Evolutionary conservation across 345 rosid species (phyloP), one percentile per base, ranked within the genome.

Genomic region (Garcia nutans): DNA sequence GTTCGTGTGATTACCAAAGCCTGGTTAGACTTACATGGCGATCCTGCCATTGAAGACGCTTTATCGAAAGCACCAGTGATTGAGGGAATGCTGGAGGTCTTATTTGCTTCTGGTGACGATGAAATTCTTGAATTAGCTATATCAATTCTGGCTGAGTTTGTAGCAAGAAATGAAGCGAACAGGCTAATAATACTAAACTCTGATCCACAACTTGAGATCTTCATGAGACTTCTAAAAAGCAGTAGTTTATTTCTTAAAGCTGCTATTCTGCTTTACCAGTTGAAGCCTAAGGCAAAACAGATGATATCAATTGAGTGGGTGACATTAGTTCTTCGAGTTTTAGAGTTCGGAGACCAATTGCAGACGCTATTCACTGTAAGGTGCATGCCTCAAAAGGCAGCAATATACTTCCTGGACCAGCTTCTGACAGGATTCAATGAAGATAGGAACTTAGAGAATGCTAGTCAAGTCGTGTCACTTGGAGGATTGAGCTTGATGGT

Each of bases 271-370:
- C 89, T 90, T 59, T 86, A 88, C 78, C 84, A 78, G 33, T 63
- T 86, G 81, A 88, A 81, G 79, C 92, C 92, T 6, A 78, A 75
- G 84, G 89, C 94, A 20, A 90, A 88, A 44, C 90, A 88, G 78
- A 87, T 88, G 92, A 84, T 86, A 74, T 87, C 92, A 1, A 60
- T 76, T 0, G 91, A 86, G 49, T 90, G 91, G 91, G 79, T 90
- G 31, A 84, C 88, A n/a, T 52, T 90, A 37, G 68, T 79, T 37
- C 94, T 90, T 50, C 71, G 94, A 73, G 88, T 90, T 63, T 71
- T 90, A 19, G 94, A 90, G 59, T 88, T 90, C 8, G 92, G 91
- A 15, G 88, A 84, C 42, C 90, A 85, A 64, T 23, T 76, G 70
- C 94, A 88, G 85, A 87, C 86, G 70, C 83, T 90, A 52, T 88